A percentile compares a stretch with the other conserved stretches of the same genome.
Evolutionary conservation across 768 basidiomycete species (phyloP).

Genomic region (Mycena rosella): DNA sequence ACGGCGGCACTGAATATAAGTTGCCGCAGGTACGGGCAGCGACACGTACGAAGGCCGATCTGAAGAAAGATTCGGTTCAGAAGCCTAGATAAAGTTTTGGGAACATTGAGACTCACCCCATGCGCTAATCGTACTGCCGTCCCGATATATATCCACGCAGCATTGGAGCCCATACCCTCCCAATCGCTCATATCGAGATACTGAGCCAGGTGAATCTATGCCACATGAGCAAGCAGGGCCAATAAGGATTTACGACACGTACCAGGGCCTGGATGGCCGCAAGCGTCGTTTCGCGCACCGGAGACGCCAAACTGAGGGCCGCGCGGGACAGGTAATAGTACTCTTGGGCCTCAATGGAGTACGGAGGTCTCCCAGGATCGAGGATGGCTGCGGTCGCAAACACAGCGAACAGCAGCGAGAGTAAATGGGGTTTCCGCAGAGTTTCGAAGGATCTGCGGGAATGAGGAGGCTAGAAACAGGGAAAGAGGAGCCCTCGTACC

Average conservation of each 20-base stretch:
- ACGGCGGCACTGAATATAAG: background rate
- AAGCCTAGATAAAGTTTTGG: background rate
- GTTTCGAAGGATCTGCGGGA: slow-evolving; percentile 53
- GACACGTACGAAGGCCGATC: slow-evolving; percentile 68
- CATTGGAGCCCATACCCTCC: slow-evolving; percentile 58
- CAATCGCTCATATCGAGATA: slow-evolving; percentile 72
- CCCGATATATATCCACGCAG: slow-evolving; percentile 70
- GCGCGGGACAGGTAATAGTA: slow-evolving; percentile 73
- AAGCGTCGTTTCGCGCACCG: slow-evolving; percentile 64
- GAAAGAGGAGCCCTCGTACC: slow-evolving; percentile 48
- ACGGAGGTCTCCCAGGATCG: slow-evolving; percentile 62
- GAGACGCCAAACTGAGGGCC: slow-evolving; percentile 61
- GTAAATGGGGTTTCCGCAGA: slow-evolving; percentile 60
- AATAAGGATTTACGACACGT: slow-evolving; percentile 36
- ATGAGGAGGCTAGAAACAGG: background rate
- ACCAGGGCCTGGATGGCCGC: slow-evolving; percentile 69
- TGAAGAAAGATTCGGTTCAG: slow-evolving; percentile 32
- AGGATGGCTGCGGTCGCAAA: slow-evolving; percentile 78
- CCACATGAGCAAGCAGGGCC: background rate
- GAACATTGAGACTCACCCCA: slow-evolving; percentile 59
- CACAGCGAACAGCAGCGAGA: slow-evolving; percentile 74
- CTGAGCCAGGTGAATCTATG: slow-evolving; percentile 56
- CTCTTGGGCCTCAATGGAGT: slow-evolving; percentile 67
- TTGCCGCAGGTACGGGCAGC: background rate
- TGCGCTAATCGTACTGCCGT: slow-evolving; percentile 69